A percentile compares a stretch with the other conserved stretches of the same genome.
These are phyloP conservation scores for Russula abietina DNA, from an alignment of 768 basidiomycete species.

Conservation along the genomic window DNA sequence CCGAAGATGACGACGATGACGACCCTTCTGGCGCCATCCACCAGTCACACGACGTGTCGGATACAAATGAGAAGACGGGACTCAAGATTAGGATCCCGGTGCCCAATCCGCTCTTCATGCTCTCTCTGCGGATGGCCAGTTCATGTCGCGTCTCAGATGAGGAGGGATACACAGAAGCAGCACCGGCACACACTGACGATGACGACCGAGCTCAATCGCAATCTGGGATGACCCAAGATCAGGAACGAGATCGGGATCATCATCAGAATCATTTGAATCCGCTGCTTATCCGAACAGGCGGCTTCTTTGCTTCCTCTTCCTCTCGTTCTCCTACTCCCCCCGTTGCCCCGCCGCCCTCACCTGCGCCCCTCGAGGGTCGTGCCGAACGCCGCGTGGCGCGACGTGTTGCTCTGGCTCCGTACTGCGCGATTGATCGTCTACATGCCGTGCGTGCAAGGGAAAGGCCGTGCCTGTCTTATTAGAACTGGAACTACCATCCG, in stretches of 20 bases:
- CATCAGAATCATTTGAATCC: background rate
- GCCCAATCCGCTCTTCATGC: constrained; percentile 15
- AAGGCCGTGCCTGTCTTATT: background rate
- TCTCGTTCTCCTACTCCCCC: background rate
- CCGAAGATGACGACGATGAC: background rate
- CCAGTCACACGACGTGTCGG: background rate
- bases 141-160: constrained; percentile 10
- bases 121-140: constrained; percentile 8
- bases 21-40: background rate
- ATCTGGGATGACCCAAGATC: background rate
- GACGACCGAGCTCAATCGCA: background rate
- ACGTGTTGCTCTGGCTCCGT: constrained; percentile 8
- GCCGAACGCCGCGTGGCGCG: constrained; percentile 4
- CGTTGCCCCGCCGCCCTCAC: background rate
- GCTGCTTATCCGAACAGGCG: background rate
- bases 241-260: background rate
- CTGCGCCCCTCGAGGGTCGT: background rate
- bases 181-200: background rate
- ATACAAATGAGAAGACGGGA: constrained; percentile 2
- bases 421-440: background rate
- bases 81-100: constrained; percentile 21
- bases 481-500: background rate
- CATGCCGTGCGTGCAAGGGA: background rate
- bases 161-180: background rate
- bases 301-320: background rate